These are phyloP conservation scores for Penicillium goetzii DNA, from an alignment of 495 filamentous ascomycete genomes.

Conservation along the genomic window DNA sequence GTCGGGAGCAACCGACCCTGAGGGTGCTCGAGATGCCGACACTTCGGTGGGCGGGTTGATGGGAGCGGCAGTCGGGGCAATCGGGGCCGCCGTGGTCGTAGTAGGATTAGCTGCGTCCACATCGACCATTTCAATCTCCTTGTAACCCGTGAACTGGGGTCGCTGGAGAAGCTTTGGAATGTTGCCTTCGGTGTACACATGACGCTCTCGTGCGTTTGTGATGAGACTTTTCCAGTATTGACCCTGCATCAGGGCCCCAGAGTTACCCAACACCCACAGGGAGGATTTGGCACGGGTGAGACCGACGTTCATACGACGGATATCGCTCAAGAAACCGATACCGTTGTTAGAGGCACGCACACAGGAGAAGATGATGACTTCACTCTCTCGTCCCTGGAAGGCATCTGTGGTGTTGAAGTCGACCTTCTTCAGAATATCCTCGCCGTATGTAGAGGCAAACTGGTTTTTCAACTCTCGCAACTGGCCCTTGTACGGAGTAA, in stretches of 20 bases:
- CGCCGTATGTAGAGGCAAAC: constrained; percentile 73
- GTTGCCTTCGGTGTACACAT: constrained; percentile 77
- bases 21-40: constrained; percentile 35
- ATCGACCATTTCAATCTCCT: constrained; percentile 55
- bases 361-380: constrained; percentile 98
- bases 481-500: constrained; percentile 96
- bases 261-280: constrained; percentile 93
- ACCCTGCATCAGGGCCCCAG: constrained; percentile 78
- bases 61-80: constrained; percentile 13
- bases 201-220: constrained; percentile 71
- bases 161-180: constrained; percentile 52
- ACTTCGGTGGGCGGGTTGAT: constrained; percentile 20
- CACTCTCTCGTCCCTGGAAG: constrained; percentile 94
- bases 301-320: constrained; percentile 99
- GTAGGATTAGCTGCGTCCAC: constrained; percentile 21
- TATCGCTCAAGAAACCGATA: constrained; percentile 97
- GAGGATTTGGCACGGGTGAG: constrained; percentile 94
- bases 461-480: constrained; percentile 73
- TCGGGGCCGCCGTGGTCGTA: not conserved
- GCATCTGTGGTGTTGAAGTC: constrained; percentile 99
- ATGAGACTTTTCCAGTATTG: constrained; percentile 89
- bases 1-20: constrained; percentile 30
- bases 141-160: constrained; percentile 53
- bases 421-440: constrained; percentile 71
- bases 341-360: constrained; percentile 89